These are phyloP conservation scores for Corymbia citriodora DNA, from an alignment of 441 rosid genomes.

Conservation along the genomic window DNA sequence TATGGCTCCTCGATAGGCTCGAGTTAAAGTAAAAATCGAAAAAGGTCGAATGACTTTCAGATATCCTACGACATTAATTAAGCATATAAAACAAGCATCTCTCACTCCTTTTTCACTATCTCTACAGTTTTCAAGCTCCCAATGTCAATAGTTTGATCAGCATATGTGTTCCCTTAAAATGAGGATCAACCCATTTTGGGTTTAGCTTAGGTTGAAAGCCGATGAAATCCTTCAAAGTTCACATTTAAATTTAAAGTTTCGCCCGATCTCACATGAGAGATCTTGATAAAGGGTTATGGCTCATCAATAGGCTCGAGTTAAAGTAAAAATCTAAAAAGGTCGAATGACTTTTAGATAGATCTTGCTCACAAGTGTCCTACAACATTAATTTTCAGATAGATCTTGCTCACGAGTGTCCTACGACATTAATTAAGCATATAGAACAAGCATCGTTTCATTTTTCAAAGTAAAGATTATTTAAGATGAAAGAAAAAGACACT, in stretches of 20 bases:
- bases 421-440: neutral
- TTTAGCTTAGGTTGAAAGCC: neutral
- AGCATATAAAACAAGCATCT: neutral
- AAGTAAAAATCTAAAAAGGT: neutral
- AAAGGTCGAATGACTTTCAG: neutral
- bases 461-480: neutral
- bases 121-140: neutral
- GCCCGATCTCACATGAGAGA: fast-evolving
- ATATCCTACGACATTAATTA: neutral
- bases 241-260: too few relatives aligned
- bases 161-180: neutral
- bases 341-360: neutral
- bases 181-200: neutral
- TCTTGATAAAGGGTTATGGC: neutral
- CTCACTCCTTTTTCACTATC: neutral
- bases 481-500: neutral
- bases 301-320: neutral
- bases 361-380: neutral
- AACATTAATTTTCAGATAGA: neutral
- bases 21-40: neutral
- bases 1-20: neutral
- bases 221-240: neutral
- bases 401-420: neutral
- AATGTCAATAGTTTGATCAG: neutral
- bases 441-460: neutral